Conservation (phyloP, 495 filamentous ascomycete species). For the Neurospora hispaniola region DNA sequence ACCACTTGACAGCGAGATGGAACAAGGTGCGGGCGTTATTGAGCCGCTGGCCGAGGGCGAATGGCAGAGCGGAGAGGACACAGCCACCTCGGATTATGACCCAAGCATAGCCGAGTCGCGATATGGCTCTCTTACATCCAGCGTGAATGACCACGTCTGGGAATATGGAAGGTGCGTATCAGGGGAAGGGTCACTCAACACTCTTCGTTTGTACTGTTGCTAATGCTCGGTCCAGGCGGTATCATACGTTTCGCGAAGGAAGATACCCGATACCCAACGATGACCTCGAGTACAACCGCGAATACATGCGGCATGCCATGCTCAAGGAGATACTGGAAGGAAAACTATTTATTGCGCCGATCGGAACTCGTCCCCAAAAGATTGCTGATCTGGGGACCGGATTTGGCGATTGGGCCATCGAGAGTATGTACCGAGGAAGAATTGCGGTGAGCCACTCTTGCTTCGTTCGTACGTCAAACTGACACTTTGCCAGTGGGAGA, state of each 20-base stretch:
- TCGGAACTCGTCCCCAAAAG: constrained; percentile 43
- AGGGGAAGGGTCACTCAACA: neutral
- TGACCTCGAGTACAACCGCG: constrained; percentile 26
- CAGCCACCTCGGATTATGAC: constrained; percentile 24
- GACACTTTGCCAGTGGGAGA: constrained; percentile 37
- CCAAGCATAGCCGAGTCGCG: constrained; percentile 15
- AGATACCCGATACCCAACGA: constrained; percentile 30
- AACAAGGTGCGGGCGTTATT: constrained; percentile 12
- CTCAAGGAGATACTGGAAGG: constrained; percentile 47
- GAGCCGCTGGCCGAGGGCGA: constrained; percentile 12
- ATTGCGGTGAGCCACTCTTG: neutral
- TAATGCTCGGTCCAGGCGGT: constrained; percentile 14
- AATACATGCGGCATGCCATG: constrained; percentile 47
- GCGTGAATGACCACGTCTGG: constrained; percentile 24
- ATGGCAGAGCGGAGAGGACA: constrained; percentile 6
- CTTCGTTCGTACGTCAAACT: neutral
- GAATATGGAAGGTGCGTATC: constrained; percentile 24
- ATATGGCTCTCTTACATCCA: constrained; percentile 24
- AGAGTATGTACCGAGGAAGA: constrained; percentile 34
- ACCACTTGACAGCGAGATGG: constrained; percentile 10
- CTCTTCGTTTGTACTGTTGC: neutral
- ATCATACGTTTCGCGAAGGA: constrained; percentile 24
- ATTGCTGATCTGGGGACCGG: constrained; percentile 63
- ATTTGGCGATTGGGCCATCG: constrained; percentile 52
- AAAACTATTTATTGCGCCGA: constrained; percentile 49